Evolutionary conservation across 2,329 filamentous ascomycete genomes (phyloP), one percentile per base, ranked within the genome.

Genomic region (Podosphaera aphanis): DNA sequence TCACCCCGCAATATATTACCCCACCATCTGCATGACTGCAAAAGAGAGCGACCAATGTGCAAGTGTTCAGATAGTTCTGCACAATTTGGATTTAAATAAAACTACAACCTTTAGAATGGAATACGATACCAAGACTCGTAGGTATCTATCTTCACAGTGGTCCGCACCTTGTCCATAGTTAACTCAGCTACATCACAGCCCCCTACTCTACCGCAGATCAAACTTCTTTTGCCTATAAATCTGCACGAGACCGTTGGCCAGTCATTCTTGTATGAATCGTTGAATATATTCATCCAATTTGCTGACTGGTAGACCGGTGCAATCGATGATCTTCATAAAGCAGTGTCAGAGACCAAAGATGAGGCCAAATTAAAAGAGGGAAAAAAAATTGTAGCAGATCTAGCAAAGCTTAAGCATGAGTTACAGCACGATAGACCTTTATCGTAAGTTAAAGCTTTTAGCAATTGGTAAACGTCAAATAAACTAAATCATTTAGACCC

Each of bases 261-360:
- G 70, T 93, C 47, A 98, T 98, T 59, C 65, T 98, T 55, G 84
- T 92, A 60, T 47, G 1, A 15, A 19, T 5, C 23, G 44, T n/a
- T 37, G 11, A 36, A 43, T 4, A 19, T 31, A 2, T n/a, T 21
- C 27, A 46, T 36, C 40, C 25, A 35, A 25, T 21, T 16, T 18
- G 42, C 56, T 60, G 46, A 60, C 47, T 43, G 11, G 29, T 46
- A 92, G 83, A 95, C 90, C 15, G 76, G 85, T 59, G 83, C 80
- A 47, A 90, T 98, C 57, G 88, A 98, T 60, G 88, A 95, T 61
- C 70, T 93, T n/a, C 85, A 93, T 64, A 81, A 82, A 45, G 70
- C 81, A 6, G 71, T 79, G 3, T 66, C 67, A 29, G 66, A 71
- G 31, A 52, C 49, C 4, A 50, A 46, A 38, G 74, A 83, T 44